These are phyloP conservation scores for Zygoascus tannicola DNA, from an alignment of 805 yeast genomes.

Conservation along the genomic window DNA sequence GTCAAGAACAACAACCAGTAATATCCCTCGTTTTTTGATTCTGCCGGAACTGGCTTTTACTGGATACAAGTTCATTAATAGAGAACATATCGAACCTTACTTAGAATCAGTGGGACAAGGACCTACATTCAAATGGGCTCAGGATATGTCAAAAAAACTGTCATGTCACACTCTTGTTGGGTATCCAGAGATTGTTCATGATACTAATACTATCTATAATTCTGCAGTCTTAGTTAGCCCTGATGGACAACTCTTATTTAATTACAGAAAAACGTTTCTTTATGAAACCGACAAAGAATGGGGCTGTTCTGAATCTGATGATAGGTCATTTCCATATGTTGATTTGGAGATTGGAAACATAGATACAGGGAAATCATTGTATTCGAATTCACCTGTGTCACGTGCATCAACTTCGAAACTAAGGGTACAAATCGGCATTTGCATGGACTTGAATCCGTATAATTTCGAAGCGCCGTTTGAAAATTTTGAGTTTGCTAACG, in stretches of 20 bases:
- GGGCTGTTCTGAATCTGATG: constrained; percentile 60
- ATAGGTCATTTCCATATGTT: neutral
- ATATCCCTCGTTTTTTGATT: constrained; percentile 47
- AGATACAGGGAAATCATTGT: neutral
- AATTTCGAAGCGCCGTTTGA: constrained; percentile 72
- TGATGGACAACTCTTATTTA: constrained; percentile 46
- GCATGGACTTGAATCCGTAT: constrained; percentile 91
- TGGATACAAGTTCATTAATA: constrained; percentile 60
- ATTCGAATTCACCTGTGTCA: constrained; percentile 1
- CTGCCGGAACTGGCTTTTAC: constrained; percentile 81
- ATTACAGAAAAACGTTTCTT: constrained; percentile 68
- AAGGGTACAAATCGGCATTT: constrained; percentile 64
- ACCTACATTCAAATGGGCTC: constrained; percentile 48
- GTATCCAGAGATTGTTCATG: constrained; percentile 52
- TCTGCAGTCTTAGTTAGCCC: constrained; percentile 60
- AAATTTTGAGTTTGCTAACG: constrained; percentile 58
- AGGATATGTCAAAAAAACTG: constrained; percentile 38
- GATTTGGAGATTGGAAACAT: neutral
- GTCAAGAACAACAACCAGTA: neutral
- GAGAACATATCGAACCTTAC: constrained; percentile 44
- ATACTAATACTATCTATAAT: constrained; percentile 41
- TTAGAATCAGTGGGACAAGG: constrained; percentile 43
- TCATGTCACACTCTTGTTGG: constrained; percentile 69
- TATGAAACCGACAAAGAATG: constrained; percentile 72
- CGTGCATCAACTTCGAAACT: constrained; percentile 14